Conservation (phyloP, 2,329 filamentous ascomycete species). For the Clarireedia homoeocarpa region DNA sequence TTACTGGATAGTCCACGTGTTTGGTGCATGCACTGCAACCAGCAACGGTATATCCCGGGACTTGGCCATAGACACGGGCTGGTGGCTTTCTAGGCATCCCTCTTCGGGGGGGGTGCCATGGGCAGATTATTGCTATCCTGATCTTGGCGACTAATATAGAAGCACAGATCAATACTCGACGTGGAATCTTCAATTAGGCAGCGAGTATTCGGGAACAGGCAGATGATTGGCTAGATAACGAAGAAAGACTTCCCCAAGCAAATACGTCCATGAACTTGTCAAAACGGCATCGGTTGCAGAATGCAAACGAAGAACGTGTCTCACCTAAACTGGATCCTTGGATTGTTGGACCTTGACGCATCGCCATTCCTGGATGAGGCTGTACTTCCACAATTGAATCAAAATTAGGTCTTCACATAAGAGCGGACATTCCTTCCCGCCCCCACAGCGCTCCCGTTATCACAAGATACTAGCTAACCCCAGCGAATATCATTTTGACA, state of each 20-base stretch:
- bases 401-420: too few species aligned
- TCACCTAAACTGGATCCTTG: too few species aligned
- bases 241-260: not conserved
- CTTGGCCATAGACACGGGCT: not conserved
- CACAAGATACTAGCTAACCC: not conserved
- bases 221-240: not conserved
- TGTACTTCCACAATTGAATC: not conserved
- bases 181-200: conserved; percentile 1
- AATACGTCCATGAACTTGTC: not conserved
- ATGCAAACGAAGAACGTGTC: too few species aligned
- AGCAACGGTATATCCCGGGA: not conserved
- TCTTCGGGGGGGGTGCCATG: not conserved
- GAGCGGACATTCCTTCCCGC: not conserved
- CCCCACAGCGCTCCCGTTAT: not conserved
- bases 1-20: not conserved
- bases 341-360: not conserved
- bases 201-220: not conserved
- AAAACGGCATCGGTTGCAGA: too few species aligned
- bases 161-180: too few species aligned
- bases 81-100: conserved; percentile 1
- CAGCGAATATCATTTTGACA: not conserved
- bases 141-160: not conserved
- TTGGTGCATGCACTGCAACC: not conserved
- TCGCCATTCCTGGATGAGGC: not conserved
- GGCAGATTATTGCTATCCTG: not conserved